phyloP scores from a whole-genome alignment of 2,329 filamentous ascomycete species.

The Penicillium vulpinum region DNA sequence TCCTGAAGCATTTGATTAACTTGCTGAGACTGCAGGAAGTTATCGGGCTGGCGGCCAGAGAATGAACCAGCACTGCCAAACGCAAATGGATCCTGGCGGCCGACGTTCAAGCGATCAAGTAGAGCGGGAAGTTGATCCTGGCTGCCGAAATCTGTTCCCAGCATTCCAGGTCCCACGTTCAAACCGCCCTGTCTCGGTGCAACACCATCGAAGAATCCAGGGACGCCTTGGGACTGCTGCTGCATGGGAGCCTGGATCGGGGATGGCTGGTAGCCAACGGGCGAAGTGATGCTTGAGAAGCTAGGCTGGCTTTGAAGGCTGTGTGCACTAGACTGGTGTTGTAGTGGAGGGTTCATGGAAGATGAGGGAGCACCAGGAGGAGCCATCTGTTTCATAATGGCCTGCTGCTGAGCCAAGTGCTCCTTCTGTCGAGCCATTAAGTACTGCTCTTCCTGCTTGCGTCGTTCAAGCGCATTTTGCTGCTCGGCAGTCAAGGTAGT shows the following conservation, averaged over 20 bases:
- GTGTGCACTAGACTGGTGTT: slow-evolving; percentile 93
- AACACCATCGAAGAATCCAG: slow-evolving; percentile 68
- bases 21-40: slow-evolving; percentile 55
- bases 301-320: slow-evolving; percentile 96
- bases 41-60: slow-evolving; percentile 47
- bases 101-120: slow-evolving; percentile 66
- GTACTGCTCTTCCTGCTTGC: slow-evolving; percentile 98
- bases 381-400: slow-evolving; percentile 71
- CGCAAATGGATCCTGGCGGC: slow-evolving; percentile 51
- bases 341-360: slow-evolving; percentile 63
- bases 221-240: slow-evolving; percentile 55
- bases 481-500: slow-evolving; percentile 95
- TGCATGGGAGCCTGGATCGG: slow-evolving; percentile 60
- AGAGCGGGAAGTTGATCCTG: slow-evolving; percentile 70
- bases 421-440: slow-evolving; percentile 95
- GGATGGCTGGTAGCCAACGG: slow-evolving; percentile 66
- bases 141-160: slow-evolving; percentile 54
- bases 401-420: slow-evolving; percentile 82
- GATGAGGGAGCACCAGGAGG: slow-evolving; percentile 57
- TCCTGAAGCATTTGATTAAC: slow-evolving; percentile 62
- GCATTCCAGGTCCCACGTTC: slow-evolving; percentile 39
- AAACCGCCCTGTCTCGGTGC: slow-evolving; percentile 45
- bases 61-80: slow-evolving; percentile 51
- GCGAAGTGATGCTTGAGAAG: slow-evolving; percentile 92
- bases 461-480: slow-evolving; percentile 91